A percentile compares a stretch with the other conserved stretches of the same genome.
Conservation (phyloP, 2,329 filamentous ascomycete genomes). For the Penicillium capsulatum region DNA sequence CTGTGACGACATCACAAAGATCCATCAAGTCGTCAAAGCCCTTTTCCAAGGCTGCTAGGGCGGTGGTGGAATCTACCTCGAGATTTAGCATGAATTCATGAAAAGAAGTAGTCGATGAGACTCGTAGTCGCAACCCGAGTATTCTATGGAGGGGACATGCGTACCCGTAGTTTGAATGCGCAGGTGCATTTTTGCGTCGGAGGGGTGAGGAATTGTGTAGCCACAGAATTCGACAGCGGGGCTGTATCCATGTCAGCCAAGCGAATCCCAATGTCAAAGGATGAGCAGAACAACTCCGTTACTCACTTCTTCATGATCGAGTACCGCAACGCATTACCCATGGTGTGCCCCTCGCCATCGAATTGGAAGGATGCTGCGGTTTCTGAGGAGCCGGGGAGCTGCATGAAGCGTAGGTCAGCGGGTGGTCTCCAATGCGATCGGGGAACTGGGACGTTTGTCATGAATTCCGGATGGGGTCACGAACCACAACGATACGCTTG, state of each 20-base stretch:
- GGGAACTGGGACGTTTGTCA: too few relatives aligned
- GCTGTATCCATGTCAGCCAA: conserved; percentile 49
- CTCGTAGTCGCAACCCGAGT: too few relatives aligned
- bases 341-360: conserved; percentile 85
- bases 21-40: conserved; percentile 84
- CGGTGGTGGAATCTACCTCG: conserved; percentile 66
- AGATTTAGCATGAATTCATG: too few relatives aligned
- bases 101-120: too few relatives aligned
- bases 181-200: conserved; percentile 93
- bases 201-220: conserved; percentile 95
- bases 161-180: conserved; percentile 94
- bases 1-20: conserved; percentile 87
- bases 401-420: background rate
- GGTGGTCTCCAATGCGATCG: too few relatives aligned
- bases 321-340: conserved; percentile 89
- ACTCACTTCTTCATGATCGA: conserved; percentile 98
- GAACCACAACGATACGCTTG: conserved; percentile 62
- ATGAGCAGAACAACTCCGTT: background rate
- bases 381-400: conserved; percentile 80
- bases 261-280: too few relatives aligned
- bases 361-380: conserved; percentile 95
- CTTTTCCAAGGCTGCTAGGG: conserved; percentile 83
- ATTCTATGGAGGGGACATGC: conserved; percentile 27
- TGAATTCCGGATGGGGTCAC: too few relatives aligned
- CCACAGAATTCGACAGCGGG: conserved; percentile 97